Evolutionary conservation across 2,329 filamentous ascomycete species (phyloP).

Genomic region (Fusarium dimerum): DNA sequence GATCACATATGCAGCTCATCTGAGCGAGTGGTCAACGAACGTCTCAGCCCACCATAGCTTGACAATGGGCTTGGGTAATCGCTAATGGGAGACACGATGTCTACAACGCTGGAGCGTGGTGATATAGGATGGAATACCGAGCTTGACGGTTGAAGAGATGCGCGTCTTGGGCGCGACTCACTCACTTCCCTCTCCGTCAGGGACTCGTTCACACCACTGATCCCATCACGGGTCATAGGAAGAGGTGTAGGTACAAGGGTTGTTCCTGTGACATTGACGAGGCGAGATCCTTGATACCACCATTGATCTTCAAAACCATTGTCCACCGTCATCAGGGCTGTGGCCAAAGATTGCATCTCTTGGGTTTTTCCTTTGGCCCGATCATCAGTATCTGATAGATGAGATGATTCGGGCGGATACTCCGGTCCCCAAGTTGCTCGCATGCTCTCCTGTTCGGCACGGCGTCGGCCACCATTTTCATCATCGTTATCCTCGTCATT

Average conservation of each 20-base stretch:
- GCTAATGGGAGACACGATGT: conserved; percentile 28
- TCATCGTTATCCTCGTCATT: conserved; percentile 9
- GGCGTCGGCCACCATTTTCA: background rate
- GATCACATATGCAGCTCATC: conserved; percentile 27
- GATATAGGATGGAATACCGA: conserved; percentile 15
- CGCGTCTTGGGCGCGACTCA: background rate
- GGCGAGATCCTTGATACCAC: conserved; percentile 51
- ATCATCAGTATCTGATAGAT: conserved; percentile 33
- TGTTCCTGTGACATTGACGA: conserved; percentile 26
- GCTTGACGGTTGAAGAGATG: conserved; percentile 12
- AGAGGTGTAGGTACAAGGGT: conserved; percentile 18
- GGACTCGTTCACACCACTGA: background rate
- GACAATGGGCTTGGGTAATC: conserved; percentile 27
- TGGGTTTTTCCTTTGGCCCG: conserved; percentile 21
- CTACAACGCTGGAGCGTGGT: conserved; percentile 18
- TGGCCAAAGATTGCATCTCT: conserved; percentile 51
- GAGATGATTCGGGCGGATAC: conserved; percentile 9
- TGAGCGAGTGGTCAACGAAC: conserved; percentile 28
- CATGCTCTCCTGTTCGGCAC: conserved; percentile 15
- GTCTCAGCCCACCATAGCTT: conserved; percentile 19
- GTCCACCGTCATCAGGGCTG: conserved; percentile 57
- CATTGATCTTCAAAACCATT: conserved; percentile 60
- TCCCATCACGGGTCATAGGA: conserved; percentile 5
- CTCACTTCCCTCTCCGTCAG: background rate
- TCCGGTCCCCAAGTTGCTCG: conserved; percentile 22